A percentile compares a stretch with the other conserved stretches of the same genome.
Evolutionary conservation across 1,139 yeast species (phyloP).

Genomic region (Candida sp.): DNA sequence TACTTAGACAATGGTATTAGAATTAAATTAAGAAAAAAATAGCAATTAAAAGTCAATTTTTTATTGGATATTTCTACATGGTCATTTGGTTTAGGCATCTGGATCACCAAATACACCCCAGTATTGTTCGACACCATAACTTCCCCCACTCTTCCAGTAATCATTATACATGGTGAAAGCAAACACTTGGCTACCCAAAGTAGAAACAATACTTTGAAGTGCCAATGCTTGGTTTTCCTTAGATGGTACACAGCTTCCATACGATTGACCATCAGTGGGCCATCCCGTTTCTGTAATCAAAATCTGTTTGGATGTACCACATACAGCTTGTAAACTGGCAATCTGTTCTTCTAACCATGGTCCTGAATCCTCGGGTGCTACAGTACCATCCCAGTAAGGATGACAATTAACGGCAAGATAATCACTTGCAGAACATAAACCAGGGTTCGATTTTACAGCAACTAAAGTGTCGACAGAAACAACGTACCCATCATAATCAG

Average conservation of each 20-base stretch:
- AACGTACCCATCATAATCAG: constrained; percentile 67
- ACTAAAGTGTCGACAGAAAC: constrained; percentile 80
- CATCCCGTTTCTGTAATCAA: constrained; percentile 78
- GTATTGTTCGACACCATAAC: constrained; percentile 64
- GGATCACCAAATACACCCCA: constrained; percentile 60
- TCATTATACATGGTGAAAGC: constrained; percentile 75
- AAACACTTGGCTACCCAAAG: constrained; percentile 54
- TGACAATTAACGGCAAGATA: constrained; percentile 82
- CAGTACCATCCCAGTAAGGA: constrained; percentile 74
- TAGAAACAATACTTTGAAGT: constrained; percentile 48
- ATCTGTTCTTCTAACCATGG: constrained; percentile 67
- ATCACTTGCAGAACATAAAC: constrained; percentile 66
- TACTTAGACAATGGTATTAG: neutral
- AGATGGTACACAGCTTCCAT: constrained; percentile 73
- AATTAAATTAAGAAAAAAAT: neutral
- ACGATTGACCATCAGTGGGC: constrained; percentile 70
- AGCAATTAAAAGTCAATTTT: too few relatives aligned
- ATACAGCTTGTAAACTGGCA: constrained; percentile 60
- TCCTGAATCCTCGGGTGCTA: constrained; percentile 65
- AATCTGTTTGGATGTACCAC: constrained; percentile 57
- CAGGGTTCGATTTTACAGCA: constrained; percentile 71
- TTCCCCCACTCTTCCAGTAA: constrained; percentile 73
- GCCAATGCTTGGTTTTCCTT: constrained; percentile 59
- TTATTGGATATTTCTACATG: too few relatives aligned
- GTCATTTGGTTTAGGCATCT: neutral